Base-by-base conservation (phyloP, 192 early-diverging fungal species). In the Gorgonomyces haynaldii region DNA sequence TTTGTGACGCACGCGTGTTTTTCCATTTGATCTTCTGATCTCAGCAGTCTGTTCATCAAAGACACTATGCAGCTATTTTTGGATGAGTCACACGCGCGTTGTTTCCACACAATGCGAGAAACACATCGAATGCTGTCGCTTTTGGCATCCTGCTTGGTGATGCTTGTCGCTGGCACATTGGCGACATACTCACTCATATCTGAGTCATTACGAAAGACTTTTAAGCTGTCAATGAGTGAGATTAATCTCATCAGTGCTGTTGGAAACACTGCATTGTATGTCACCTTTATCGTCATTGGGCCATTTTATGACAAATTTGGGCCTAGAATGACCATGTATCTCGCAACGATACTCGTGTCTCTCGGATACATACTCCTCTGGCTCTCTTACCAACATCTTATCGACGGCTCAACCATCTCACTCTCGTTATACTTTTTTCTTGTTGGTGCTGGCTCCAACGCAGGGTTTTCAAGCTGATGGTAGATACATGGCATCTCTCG, bases 221-320 rank as follows among this genome's bases (percentile, higher is more conserved):
- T 56, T 32, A 10, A n/a, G 2, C 55, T 35, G 32, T 29, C 45
- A 2, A 35, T 54, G 12, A 13, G 27, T 0, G 57, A 65, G 27
- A 13, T 65, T 10, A 65, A 65, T 39, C 12, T 57, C 19, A 44
- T 66, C 13, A 56, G 58, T 3, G 49, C 53, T 7, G 45, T 57
- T 8, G 58, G 57, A 9, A 55, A 50, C 27, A 27, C 63, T 2
- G 21, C 63, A 1, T 35, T 65, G 0, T 65, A 65, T 45, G 17
- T 65, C 25, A 28, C 57, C 10, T 65, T 52, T 49, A 42, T 65
- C 12, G 36, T 60, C 40, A 53, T 60, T 34, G 63, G 63, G 0
- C 63, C 63, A 10, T 17, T 65, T 15, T 60, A 45, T 44, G 63
- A 65, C 27, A 26, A 13, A 19, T 37, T 19, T 47, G 63, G 63